phyloP scores from a whole-genome alignment of 2,329 filamentous ascomycete species.

The Tolypocladium inflatum region DNA sequence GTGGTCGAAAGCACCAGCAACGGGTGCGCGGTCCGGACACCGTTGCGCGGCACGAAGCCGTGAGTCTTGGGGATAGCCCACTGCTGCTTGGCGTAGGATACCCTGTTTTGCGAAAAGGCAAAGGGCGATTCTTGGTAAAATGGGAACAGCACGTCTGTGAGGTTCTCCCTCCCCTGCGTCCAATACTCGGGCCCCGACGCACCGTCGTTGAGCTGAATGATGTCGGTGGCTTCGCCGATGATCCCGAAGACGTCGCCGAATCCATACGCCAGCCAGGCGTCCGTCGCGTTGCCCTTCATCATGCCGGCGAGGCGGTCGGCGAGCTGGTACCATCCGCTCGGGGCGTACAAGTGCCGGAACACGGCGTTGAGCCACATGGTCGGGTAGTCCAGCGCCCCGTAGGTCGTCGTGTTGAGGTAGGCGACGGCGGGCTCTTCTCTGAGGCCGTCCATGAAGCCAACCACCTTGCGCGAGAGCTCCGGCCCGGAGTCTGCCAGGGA shows the following conservation, averaged over 20 bases:
- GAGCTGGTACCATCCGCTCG: constrained; percentile 24
- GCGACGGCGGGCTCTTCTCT: constrained; percentile 27
- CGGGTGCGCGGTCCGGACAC: constrained; percentile 23
- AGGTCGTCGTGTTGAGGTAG: constrained; percentile 30
- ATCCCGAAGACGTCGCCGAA: constrained; percentile 5
- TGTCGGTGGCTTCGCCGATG: constrained; percentile 14
- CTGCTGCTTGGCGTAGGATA: constrained; percentile 17
- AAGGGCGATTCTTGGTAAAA: constrained; percentile 23
- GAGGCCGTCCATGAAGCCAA: constrained; percentile 21
- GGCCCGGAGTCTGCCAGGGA: constrained; percentile 24
- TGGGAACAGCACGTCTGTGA: constrained; percentile 24
- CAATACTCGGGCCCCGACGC: constrained; percentile 13
- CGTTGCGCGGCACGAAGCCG: constrained; percentile 11
- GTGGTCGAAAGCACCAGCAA: constrained; percentile 20
- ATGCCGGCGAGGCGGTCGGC: constrained; percentile 23
- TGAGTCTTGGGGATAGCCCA: constrained; percentile 20
- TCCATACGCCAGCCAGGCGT: constrained; percentile 24
- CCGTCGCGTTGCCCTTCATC: constrained; percentile 29
- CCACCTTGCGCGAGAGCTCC: constrained; percentile 21
- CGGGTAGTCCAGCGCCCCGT: constrained; percentile 27
- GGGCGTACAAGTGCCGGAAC: constrained; percentile 29
- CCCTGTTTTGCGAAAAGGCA: constrained; percentile 18
- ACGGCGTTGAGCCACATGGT: constrained; percentile 25
- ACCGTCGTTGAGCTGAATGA: constrained; percentile 18
- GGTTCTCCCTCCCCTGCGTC: constrained; percentile 19